Percentiles rank a stretch among this genome's conserved stretches.
phyloP scores from a whole-genome alignment of 1,284 basidiomycete species.

The Ganoderma sinense region DNA sequence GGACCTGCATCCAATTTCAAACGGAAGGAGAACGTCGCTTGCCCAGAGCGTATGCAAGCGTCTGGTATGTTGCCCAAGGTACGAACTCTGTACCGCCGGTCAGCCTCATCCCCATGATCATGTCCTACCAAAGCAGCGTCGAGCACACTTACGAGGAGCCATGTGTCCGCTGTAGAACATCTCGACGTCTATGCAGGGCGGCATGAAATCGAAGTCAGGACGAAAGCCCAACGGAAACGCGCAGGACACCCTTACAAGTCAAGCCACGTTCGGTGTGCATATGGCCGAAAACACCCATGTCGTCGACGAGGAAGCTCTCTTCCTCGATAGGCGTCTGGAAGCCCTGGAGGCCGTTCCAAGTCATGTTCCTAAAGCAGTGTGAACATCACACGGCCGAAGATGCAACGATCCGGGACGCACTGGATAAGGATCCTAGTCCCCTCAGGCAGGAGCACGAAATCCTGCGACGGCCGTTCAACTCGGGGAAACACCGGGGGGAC shows the following conservation, averaged over 20 bases:
- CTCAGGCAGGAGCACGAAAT: constrained; percentile 62
- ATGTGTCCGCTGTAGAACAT: constrained; percentile 2
- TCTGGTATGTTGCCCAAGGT: neutral
- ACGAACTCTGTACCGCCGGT: neutral
- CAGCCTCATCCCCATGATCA: too few species aligned
- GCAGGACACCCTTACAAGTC: constrained; percentile 22
- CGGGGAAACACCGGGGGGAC: too few species aligned
- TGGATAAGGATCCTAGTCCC: constrained; percentile 66
- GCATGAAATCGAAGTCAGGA: neutral
- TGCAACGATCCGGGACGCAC: constrained; percentile 38
- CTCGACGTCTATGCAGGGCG: neutral
- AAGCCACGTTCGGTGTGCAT: constrained; percentile 46
- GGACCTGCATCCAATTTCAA: neutral
- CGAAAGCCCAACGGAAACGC: neutral
- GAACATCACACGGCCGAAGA: neutral
- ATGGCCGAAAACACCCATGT: constrained; percentile 46
- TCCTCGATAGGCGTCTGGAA: constrained; percentile 48
- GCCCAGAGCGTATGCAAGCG: neutral
- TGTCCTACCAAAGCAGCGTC: neutral
- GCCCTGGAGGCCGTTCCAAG: constrained; percentile 48
- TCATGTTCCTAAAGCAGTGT: constrained; percentile 50
- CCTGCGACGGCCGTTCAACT: constrained; percentile 28
- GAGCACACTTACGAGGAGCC: neutral
- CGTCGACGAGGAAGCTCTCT: constrained; percentile 44
- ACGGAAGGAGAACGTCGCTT: neutral